Evolutionary conservation across 331 rosid species (phyloP).

Genomic region (Rosa hybrid): DNA sequence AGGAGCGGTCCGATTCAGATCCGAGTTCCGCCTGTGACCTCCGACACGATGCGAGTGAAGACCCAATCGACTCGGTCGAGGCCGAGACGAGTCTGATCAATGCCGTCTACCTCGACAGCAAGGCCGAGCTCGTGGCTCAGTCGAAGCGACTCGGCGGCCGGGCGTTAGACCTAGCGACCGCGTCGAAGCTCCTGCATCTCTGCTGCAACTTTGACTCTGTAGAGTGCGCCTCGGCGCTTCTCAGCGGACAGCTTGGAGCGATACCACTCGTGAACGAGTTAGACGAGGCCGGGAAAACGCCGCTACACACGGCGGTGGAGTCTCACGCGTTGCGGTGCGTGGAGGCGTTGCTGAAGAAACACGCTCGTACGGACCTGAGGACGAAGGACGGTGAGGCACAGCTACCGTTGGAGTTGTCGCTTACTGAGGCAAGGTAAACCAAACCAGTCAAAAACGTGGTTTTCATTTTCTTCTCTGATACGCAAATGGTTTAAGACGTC

Average conservation of each 20-base stretch:
- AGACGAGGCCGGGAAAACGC: constrained; percentile 29
- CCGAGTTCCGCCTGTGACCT: no score
- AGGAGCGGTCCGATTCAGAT: no score
- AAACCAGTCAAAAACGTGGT: constrained; percentile 21
- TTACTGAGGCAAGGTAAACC: constrained; percentile 36
- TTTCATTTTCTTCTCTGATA: constrained; percentile 19
- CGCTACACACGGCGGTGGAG: constrained; percentile 44
- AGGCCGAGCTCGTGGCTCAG: constrained; percentile 20
- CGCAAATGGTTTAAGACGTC: constrained; percentile 19
- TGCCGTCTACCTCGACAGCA: constrained; percentile 26
- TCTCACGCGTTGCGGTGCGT: constrained; percentile 42
- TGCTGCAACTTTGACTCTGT: constrained; percentile 44
- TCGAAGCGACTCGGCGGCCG: constrained; percentile 20
- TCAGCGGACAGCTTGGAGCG: constrained; percentile 36
- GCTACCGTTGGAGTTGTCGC: constrained; percentile 44
- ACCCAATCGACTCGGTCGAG: no score
- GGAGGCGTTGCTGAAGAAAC: constrained; percentile 34
- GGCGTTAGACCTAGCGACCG: constrained; percentile 24
- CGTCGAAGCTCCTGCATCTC: constrained; percentile 37
- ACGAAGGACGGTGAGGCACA: constrained; percentile 37
- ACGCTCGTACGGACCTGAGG: constrained; percentile 44
- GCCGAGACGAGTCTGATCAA: no score
- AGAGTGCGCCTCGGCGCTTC: constrained; percentile 35
- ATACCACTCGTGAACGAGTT: constrained; percentile 34
- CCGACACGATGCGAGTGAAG: no score